phyloP scores from a whole-genome alignment of 768 basidiomycete species.

The Suillus americanus region DNA sequence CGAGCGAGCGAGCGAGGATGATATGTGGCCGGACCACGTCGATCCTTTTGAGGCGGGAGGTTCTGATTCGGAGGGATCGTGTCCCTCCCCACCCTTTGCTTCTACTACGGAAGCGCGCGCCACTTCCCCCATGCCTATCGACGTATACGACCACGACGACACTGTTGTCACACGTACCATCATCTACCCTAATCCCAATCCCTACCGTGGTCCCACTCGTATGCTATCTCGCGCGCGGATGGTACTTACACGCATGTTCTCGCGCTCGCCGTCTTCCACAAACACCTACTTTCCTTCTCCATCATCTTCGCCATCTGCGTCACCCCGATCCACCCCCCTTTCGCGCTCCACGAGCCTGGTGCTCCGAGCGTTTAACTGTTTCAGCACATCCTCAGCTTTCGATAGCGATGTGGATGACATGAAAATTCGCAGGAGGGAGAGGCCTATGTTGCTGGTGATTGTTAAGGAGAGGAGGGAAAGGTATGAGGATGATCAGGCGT shows the following conservation, averaged over 20 bases:
- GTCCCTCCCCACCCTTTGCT: background rate
- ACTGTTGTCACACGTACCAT: slow-evolving; percentile 35
- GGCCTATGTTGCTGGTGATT: slow-evolving; percentile 29
- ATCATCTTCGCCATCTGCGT: slow-evolving; percentile 10
- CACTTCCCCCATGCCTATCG: slow-evolving; percentile 12
- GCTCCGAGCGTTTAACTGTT: slow-evolving; percentile 34
- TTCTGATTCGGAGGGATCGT: background rate
- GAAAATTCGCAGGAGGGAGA: slow-evolving; percentile 5
- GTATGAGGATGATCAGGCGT: slow-evolving; percentile 33
- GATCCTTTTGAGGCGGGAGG: slow-evolving; percentile 19
- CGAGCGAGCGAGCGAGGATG: slow-evolving; percentile 7
- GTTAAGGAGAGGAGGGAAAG: slow-evolving; percentile 34
- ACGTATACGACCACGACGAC: slow-evolving; percentile 29
- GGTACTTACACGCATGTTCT: background rate
- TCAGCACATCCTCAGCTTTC: slow-evolving; percentile 29
- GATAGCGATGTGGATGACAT: slow-evolving; percentile 31
- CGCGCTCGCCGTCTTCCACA: slow-evolving; percentile 24
- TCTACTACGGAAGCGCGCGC: background rate
- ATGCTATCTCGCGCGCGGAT: background rate
- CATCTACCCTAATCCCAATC: slow-evolving; percentile 30
- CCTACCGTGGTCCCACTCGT: background rate
- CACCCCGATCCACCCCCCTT: slow-evolving; percentile 3
- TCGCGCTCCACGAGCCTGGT: slow-evolving; percentile 23
- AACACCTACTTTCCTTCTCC: slow-evolving; percentile 21
- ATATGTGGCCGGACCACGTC: slow-evolving; percentile 31